phyloP scores from a whole-genome alignment of 140 eudicot species.

The Ambrosia hybrid region DNA sequence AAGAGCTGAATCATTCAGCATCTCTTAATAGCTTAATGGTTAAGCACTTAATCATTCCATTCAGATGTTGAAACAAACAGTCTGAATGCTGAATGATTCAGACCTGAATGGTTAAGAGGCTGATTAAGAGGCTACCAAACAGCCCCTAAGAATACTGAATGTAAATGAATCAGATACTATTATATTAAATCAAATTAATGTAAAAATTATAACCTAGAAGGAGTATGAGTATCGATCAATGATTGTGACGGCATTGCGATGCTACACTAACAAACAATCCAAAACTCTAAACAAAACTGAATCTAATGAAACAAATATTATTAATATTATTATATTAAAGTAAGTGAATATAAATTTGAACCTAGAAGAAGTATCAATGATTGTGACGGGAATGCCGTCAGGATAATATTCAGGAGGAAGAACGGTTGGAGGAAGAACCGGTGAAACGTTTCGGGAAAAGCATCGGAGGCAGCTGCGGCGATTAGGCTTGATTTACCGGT shows the following conservation, averaged over 20 bases:
- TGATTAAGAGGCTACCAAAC: too few species aligned
- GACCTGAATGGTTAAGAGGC: too few species aligned
- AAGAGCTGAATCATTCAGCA: too few species aligned
- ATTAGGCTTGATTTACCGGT: conserved; percentile 94
- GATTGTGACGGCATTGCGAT: conserved; percentile 61
- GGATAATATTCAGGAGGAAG: conserved; percentile 82
- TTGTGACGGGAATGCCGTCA: conserved; percentile 70
- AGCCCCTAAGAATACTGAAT: too few species aligned
- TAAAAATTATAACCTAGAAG: conserved; percentile 50
- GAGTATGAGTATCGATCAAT: conserved; percentile 49
- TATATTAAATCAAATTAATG: background rate
- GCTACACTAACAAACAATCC: too few species aligned
- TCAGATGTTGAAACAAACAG: too few species aligned
- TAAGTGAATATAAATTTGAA: conserved; percentile 6
- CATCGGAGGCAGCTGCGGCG: conserved; percentile 69
- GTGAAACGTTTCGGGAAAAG: conserved; percentile 57
- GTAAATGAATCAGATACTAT: background rate
- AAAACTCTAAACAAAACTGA: background rate
- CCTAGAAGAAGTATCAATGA: conserved; percentile 87
- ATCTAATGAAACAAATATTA: background rate
- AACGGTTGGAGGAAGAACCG: conserved; percentile 76
- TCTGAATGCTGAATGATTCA: too few species aligned
- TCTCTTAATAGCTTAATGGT: too few species aligned
- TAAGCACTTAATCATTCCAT: too few species aligned
- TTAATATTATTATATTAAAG: background rate